These are phyloP conservation scores for Penicillium flavigenum DNA, from an alignment of 495 filamentous ascomycete genomes.

Conservation along the genomic window DNA sequence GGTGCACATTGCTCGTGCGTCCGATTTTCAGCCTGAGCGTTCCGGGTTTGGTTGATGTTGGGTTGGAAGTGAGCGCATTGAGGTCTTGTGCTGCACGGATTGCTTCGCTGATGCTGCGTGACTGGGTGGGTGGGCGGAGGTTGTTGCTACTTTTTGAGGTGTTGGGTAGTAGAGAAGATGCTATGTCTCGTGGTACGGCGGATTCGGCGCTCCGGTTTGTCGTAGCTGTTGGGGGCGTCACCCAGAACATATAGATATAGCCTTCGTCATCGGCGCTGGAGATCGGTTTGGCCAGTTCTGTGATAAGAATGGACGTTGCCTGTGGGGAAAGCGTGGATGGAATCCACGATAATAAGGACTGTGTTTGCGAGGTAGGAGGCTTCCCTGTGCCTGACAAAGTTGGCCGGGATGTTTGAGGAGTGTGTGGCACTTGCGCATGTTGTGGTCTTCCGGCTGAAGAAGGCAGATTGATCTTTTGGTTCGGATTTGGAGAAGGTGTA, in stretches of 20 bases:
- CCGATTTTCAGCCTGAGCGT: conserved; percentile 89
- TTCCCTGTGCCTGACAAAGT: conserved; percentile 12
- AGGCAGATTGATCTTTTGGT: conserved; percentile 11
- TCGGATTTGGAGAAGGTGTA: conserved; percentile 15
- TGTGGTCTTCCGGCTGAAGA: conserved; percentile 10
- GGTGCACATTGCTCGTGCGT: conserved; percentile 84
- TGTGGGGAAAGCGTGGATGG: conserved; percentile 60
- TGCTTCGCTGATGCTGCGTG: conserved; percentile 64
- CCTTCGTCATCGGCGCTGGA: conserved; percentile 77
- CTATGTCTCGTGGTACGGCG: conserved; percentile 55
- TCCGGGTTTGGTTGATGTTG: conserved; percentile 30
- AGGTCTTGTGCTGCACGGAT: conserved; percentile 53
- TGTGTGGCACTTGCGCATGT: conserved; percentile 10
- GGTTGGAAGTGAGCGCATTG: conserved; percentile 39
- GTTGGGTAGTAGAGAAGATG: conserved; percentile 56
- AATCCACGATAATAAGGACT: conserved; percentile 61
- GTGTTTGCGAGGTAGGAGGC: conserved; percentile 46
- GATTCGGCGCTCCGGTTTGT: conserved; percentile 27
- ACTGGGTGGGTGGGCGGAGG: conserved; percentile 38
- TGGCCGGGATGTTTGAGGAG: conserved; percentile 14
- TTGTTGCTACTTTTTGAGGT: conserved; percentile 18
- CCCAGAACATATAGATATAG: conserved; percentile 98
- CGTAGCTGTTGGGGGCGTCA: conserved; percentile 55
- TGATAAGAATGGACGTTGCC: conserved; percentile 62
- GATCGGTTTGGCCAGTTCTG: conserved; percentile 81